Conservation (phyloP, 805 yeast genomes). For the Wickerhamomyces rabaulensis region DNA sequence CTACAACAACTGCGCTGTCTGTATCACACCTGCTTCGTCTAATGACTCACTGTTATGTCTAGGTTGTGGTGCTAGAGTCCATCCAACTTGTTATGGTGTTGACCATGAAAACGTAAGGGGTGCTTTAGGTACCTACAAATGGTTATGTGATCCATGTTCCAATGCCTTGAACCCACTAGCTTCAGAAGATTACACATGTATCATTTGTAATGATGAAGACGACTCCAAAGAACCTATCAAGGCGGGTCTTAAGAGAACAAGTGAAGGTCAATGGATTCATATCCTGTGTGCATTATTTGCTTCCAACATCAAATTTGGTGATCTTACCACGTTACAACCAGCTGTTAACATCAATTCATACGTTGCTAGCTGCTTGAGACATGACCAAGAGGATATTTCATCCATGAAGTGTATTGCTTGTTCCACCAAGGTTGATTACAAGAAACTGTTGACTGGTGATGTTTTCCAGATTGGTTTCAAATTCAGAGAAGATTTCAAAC, state of each 20-base stretch:
- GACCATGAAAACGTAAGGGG: constrained; percentile 10
- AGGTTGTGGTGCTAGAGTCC: constrained; percentile 67
- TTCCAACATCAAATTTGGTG: constrained; percentile 39
- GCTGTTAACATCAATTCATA: constrained; percentile 32
- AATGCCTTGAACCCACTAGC: constrained; percentile 60
- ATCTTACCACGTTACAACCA: constrained; percentile 40
- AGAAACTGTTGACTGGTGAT: constrained; percentile 38
- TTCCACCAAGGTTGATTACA: constrained; percentile 42
- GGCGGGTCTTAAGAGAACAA: constrained; percentile 64
- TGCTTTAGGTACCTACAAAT: constrained; percentile 32
- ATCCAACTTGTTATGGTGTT: constrained; percentile 65
- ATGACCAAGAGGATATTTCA: constrained; percentile 34
- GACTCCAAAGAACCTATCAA: constrained; percentile 30
- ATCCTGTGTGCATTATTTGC: constrained; percentile 61
- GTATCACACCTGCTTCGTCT: constrained; percentile 36
- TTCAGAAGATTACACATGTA: constrained; percentile 56
- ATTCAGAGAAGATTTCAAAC: constrained; percentile 8
- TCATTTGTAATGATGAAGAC: constrained; percentile 42
- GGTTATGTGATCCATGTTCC: constrained; percentile 81
- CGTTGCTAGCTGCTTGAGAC: constrained; percentile 25
- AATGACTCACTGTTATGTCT: constrained; percentile 48
- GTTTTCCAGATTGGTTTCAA: constrained; percentile 51
- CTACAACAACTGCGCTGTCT: constrained; percentile 51
- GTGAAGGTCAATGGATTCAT: constrained; percentile 73
- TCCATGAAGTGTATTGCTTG: constrained; percentile 52